A percentile compares a stretch with the other conserved stretches of the same genome.
These are phyloP conservation scores for Hygrophila difformis DNA, from an alignment of 257 asterid species.

Conservation along the genomic window DNA sequence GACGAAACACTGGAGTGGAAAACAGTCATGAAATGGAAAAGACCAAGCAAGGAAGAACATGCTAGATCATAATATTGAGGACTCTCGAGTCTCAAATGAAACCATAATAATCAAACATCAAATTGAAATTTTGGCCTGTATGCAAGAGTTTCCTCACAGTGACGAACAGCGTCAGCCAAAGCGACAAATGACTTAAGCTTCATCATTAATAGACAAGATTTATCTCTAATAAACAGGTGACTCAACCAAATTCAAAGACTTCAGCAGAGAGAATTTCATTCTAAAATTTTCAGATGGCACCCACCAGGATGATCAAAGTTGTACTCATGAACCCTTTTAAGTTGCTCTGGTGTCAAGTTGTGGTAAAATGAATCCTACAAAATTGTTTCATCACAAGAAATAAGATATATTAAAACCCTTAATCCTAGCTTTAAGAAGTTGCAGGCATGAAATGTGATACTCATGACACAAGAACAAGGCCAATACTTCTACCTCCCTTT, in stretches of 20 bases:
- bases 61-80: not conserved
- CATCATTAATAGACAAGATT: conserved; percentile 9
- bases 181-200: conserved; percentile 1
- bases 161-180: conserved; percentile 9
- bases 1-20: conserved; percentile 11
- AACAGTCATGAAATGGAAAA: conserved; percentile 2
- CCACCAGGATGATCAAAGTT: no score
- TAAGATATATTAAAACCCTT: conserved; percentile 7
- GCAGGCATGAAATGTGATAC: conserved; percentile 6
- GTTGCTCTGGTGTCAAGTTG: conserved; percentile 73
- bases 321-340: conserved; percentile 79
- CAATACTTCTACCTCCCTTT: not conserved
- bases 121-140: conserved; percentile 2
- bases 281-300: conserved; percentile 22
- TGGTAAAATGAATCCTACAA: conserved; percentile 93
- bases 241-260: conserved; percentile 1
- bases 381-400: conserved; percentile 12
- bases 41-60: not conserved
- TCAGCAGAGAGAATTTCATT: not conserved
- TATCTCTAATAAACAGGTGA: conserved; percentile 4
- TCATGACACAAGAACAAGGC: conserved; percentile 1
- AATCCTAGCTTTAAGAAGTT: conserved; percentile 2
- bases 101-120: conserved; percentile 2
- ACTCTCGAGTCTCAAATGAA: not conserved
- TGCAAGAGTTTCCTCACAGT: conserved; percentile 4